These are phyloP conservation scores for Pestalotiopsis sp. DNA, from an alignment of 2,329 filamentous ascomycete species.

Conservation along the genomic window DNA sequence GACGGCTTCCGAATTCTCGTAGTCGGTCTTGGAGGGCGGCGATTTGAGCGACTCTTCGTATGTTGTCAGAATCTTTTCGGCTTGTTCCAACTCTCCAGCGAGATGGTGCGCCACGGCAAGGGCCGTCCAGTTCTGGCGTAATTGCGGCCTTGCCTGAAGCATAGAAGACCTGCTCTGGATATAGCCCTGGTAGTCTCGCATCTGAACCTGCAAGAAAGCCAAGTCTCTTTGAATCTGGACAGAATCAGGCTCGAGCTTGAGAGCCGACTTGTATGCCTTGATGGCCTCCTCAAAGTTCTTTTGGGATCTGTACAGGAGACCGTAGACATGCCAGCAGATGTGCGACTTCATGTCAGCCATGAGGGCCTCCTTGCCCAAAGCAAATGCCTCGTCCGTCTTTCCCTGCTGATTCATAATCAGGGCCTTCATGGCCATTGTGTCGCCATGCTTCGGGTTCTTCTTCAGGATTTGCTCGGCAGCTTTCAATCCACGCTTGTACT, in stretches of 20 bases:
- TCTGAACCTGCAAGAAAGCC: constrained; percentile 91
- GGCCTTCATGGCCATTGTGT: constrained; percentile 98
- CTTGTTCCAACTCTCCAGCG: constrained; percentile 80
- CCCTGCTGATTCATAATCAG: constrained; percentile 92
- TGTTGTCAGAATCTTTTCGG: constrained; percentile 86
- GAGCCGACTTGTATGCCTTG: constrained; percentile 97
- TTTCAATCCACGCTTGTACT: constrained; percentile 94
- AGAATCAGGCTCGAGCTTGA: constrained; percentile 92
- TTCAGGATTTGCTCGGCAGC: constrained; percentile 94
- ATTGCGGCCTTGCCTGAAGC: constrained; percentile 78
- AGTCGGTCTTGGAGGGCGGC: constrained; percentile 74
- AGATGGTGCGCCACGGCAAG: constrained; percentile 92
- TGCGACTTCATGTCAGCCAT: constrained; percentile 98
- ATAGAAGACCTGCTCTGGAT: constrained; percentile 86
- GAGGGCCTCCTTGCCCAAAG: constrained; percentile 87
- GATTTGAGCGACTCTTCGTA: constrained; percentile 93
- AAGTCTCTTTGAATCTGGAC: constrained; percentile 92
- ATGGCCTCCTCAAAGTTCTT: constrained; percentile 99
- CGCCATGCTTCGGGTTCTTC: constrained; percentile 94
- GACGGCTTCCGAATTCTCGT: constrained; percentile 91
- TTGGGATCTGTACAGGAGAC: constrained; percentile 85
- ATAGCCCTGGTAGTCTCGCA: constrained; percentile 93
- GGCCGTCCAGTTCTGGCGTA: constrained; percentile 97
- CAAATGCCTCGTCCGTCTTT: constrained; percentile 92
- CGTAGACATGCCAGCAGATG: constrained; percentile 99